Conservation (phyloP, 2,329 filamentous ascomycete genomes). For the Sporothrix brunneoviolacea region DNA sequence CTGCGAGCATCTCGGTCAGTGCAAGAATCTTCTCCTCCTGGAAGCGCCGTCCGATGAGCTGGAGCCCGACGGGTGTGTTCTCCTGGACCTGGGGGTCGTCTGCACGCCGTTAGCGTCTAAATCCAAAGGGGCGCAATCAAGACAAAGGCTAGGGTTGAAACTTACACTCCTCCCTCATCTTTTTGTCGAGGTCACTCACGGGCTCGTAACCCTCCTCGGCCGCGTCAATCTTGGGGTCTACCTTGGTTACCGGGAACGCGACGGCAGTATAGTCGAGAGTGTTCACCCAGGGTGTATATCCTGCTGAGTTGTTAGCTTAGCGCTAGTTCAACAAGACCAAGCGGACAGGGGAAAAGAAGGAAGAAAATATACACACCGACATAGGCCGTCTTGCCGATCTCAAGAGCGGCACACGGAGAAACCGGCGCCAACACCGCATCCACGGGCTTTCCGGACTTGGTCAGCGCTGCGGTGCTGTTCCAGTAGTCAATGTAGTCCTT, state of each 20-base stretch:
- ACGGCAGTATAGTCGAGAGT: conserved; percentile 59
- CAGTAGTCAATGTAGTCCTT: conserved; percentile 58
- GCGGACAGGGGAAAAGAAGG: not conserved
- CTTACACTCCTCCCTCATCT: conserved; percentile 9
- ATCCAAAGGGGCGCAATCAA: too few species aligned
- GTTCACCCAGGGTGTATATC: conserved; percentile 63
- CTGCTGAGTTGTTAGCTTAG: conserved; percentile 42
- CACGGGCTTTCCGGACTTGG: conserved; percentile 9
- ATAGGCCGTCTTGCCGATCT: not conserved
- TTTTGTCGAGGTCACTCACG: conserved; percentile 5
- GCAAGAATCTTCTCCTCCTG: conserved; percentile 9
- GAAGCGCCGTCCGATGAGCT: conserved; percentile 13
- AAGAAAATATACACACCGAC: not conserved
- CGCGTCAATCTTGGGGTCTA: conserved; percentile 1
- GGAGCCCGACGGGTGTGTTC: conserved; percentile 13
- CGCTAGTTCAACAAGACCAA: too few species aligned
- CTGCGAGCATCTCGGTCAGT: conserved; percentile 7
- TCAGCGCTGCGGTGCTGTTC: conserved; percentile 43
- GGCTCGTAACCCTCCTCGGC: not conserved
- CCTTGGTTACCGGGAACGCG: conserved; percentile 47
- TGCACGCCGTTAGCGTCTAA: conserved; percentile 3
- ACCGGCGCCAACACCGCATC: conserved; percentile 10
- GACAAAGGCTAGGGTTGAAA: not conserved
- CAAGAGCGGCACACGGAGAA: not conserved
- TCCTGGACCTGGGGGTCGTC: conserved; percentile 13